Percentiles rank a stretch among this genome's conserved stretches.
Evolutionary conservation across 192 early-diverging fungal species (phyloP).

Genomic region (Pilaira anomala): DNA sequence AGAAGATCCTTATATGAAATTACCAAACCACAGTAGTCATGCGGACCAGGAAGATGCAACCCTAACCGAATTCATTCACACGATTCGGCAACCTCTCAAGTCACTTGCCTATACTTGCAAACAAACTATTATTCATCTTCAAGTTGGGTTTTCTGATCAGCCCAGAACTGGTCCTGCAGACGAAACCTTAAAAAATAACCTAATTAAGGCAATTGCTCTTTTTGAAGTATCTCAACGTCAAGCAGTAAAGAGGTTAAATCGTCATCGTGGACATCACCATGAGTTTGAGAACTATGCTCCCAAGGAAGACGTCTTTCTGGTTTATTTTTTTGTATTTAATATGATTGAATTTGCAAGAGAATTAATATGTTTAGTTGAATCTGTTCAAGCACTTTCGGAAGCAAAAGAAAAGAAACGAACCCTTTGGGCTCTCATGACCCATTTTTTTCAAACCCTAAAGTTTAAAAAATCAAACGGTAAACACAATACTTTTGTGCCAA

Average conservation of each 20-base stretch:
- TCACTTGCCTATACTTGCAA: constrained; percentile 56
- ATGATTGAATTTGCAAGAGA: constrained; percentile 73
- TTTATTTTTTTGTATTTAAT: constrained; percentile 79
- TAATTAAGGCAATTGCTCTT: constrained; percentile 45
- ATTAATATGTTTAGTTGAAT: constrained; percentile 47
- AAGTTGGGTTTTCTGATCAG: constrained; percentile 36
- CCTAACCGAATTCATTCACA: constrained; percentile 45
- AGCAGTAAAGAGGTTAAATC: constrained; percentile 42
- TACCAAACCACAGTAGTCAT: neutral
- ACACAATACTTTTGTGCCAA: constrained; percentile 27
- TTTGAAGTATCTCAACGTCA: constrained; percentile 48
- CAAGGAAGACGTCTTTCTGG: constrained; percentile 66
- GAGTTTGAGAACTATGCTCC: constrained; percentile 11
- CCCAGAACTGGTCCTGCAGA: constrained; percentile 24
- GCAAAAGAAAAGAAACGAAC: neutral
- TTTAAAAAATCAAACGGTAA: neutral
- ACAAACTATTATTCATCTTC: constrained; percentile 46
- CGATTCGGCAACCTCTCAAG: constrained; percentile 52
- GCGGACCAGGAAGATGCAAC: constrained; percentile 29
- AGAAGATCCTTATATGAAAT: constrained; percentile 20
- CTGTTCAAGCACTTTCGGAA: constrained; percentile 15
- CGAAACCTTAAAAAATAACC: constrained; percentile 36
- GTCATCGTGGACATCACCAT: constrained; percentile 32
- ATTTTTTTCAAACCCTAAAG: neutral
- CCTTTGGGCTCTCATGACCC: no score